These are phyloP conservation scores for Pelargonium fulgidum DNA, from an alignment of 441 rosid genomes.

Conservation along the genomic window DNA sequence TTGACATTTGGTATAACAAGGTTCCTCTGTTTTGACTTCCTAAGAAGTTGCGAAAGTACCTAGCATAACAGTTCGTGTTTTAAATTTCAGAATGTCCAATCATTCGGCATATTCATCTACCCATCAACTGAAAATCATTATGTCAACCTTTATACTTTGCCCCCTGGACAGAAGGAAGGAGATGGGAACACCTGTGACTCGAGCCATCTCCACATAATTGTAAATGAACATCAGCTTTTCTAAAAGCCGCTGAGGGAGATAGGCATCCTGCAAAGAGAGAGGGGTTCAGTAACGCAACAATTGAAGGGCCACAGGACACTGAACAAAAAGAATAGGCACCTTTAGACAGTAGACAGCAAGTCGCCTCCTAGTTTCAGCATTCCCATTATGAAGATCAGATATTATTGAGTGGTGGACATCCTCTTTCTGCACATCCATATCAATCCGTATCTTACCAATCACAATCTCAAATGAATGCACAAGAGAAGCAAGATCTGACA, in stretches of 20 bases:
- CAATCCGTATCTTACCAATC: background rate
- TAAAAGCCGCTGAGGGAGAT: slow-evolving; percentile 94
- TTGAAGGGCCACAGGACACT: slow-evolving; percentile 8
- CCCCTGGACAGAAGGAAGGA: slow-evolving; percentile 98
- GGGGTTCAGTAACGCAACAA: slow-evolving; percentile 7
- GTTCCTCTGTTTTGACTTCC: slow-evolving; percentile 84
- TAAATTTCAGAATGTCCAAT: slow-evolving; percentile 21
- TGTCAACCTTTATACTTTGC: slow-evolving; percentile 83
- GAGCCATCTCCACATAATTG: slow-evolving; percentile 98
- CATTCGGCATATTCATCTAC: slow-evolving; percentile 21
- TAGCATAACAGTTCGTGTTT: slow-evolving; percentile 24
- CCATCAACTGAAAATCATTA: slow-evolving; percentile 17
- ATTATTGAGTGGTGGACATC: slow-evolving; percentile 98
- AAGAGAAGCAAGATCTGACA: background rate
- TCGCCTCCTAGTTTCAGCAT: slow-evolving; percentile 95
- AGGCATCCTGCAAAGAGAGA: slow-evolving; percentile 72
- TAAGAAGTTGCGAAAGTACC: slow-evolving; percentile 96
- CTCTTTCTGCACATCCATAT: slow-evolving; percentile 58
- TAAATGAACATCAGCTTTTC: slow-evolving; percentile 91
- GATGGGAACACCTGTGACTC: slow-evolving; percentile 95
- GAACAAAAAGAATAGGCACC: slow-evolving; percentile 35
- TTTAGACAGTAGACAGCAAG: slow-evolving; percentile 98
- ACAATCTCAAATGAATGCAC: background rate
- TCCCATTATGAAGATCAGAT: slow-evolving; percentile 97
- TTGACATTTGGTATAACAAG: slow-evolving; percentile 86